Evolutionary conservation across 2,329 filamentous ascomycete genomes (phyloP), one percentile per base, ranked within the genome.

Genomic region (Fusarium palustre): DNA sequence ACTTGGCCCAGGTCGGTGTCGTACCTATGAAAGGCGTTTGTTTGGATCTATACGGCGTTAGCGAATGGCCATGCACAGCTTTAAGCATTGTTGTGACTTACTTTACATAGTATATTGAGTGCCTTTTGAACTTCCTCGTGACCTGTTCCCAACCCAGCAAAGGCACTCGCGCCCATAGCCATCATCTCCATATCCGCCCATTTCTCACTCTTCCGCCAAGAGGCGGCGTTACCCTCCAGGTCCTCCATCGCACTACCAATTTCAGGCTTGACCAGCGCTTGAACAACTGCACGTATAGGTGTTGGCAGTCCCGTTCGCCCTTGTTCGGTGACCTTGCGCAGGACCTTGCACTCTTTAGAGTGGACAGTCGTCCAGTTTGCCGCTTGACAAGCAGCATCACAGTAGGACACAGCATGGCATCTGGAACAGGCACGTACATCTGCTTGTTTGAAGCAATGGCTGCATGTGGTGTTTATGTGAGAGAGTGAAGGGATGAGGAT

Each of bases 21-120:
- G 28, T 81, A 80, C 54, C 86, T 80, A 71, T 87, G 86, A 74
- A 90, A 90, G 6, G 87, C 82, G 76, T 91, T 91, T 38, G 87
- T 87, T 74, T 88, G 83, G 61, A 89, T 83, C 87, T 90, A 59
- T 22, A 2, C 12, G 4, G 10, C 34, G 11, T 72, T 8, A 70
- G 59, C 30, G 24, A 18, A 12, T 22, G 12, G 30, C 13, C 3
- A 11, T 24, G 38, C 18, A 1, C 4, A n/a, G 13, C 28, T 30
- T 30, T 30, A 9, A 11, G 11, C 11, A 11, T 30, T 30, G 28
- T 4, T 30, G 28, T 30, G 28, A 3, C 77, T 56, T 71, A 87
- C 86, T 81, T 88, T 86, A 77, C 86, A 88, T 36, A 89, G 66
- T 3, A 87, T 69, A 56, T 83, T 82, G 24, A 83, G 74, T 10